phyloP scores from a whole-genome alignment of 768 basidiomycete species.

The Tulasnella sp. region DNA sequence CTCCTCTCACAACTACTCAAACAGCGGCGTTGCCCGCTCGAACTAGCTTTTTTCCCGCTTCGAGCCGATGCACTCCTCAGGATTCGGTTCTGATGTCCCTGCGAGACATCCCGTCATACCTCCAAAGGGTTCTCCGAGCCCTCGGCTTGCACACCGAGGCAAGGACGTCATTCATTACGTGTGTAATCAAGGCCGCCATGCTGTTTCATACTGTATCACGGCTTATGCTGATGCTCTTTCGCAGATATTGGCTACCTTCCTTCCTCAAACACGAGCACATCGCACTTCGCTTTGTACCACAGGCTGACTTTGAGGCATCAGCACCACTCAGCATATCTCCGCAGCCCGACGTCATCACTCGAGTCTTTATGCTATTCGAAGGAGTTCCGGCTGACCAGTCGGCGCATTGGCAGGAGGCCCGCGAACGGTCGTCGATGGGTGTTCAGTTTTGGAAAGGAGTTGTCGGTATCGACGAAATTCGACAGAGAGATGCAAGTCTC shows the following conservation, averaged over 20 bases:
- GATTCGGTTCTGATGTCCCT: not conserved
- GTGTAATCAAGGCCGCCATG: not conserved
- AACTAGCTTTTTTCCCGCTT: not conserved
- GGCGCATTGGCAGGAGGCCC: not conserved
- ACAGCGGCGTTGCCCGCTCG: not conserved
- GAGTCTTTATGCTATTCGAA: not conserved
- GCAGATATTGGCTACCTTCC: slow-evolving; percentile 36
- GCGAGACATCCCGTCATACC: not conserved
- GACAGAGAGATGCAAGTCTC: slow-evolving; percentile 22
- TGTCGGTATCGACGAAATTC: slow-evolving; percentile 23
- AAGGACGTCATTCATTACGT: not conserved
- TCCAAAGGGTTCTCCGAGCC: not conserved
- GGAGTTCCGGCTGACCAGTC: not conserved
- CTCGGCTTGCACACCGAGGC: not conserved
- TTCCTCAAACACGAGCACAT: slow-evolving; percentile 31
- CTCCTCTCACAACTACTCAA: not conserved
- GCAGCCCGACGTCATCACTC: not conserved
- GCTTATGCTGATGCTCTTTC: not conserved
- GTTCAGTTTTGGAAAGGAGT: not conserved
- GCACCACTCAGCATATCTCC: slow-evolving; percentile 19
- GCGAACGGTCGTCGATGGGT: not conserved
- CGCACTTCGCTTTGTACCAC: slow-evolving; percentile 37
- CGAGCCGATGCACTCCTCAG: not conserved
- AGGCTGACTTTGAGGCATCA: slow-evolving; percentile 31
- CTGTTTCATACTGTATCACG: not conserved